phyloP scores from a whole-genome alignment of 805 yeast species.

The Wickerhamiella parazyma region DNA sequence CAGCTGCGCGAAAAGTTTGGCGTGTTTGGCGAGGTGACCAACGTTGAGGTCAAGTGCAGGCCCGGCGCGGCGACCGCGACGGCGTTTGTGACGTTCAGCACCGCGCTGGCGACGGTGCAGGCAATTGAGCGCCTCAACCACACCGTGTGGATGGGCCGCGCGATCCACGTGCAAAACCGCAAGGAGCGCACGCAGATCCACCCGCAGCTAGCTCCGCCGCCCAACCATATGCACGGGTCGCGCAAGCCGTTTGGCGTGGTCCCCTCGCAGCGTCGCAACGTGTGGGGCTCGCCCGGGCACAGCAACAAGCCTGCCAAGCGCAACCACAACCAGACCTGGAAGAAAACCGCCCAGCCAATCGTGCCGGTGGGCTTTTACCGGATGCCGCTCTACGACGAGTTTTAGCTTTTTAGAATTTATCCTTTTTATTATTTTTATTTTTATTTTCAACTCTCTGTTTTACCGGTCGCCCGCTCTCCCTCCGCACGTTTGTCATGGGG shows the following conservation, averaged over 20 bases:
- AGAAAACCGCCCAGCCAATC: no score
- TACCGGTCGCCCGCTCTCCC: no score
- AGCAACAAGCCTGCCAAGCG: no score
- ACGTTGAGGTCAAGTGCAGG: slow-evolving; percentile 42
- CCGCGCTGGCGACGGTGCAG: slow-evolving; percentile 64
- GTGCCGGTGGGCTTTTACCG: no score
- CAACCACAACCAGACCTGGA: not conserved
- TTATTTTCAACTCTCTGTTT: no score
- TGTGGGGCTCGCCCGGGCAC: no score
- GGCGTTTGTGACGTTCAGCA: slow-evolving; percentile 57
- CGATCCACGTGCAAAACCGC: slow-evolving; percentile 76
- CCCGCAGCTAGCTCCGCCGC: slow-evolving; percentile 8
- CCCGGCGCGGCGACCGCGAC: slow-evolving; percentile 28
- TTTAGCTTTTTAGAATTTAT: no score
- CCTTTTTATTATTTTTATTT: no score
- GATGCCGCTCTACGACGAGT: no score
- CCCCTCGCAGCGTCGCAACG: no score
- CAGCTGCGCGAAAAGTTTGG: slow-evolving; percentile 46
- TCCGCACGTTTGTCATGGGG: slow-evolving; percentile 3
- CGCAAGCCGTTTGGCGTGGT: not conserved
- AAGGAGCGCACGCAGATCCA: slow-evolving; percentile 31
- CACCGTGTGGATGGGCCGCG: slow-evolving; percentile 53
- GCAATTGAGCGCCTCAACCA: slow-evolving; percentile 68
- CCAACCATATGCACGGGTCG: slow-evolving; percentile 24
- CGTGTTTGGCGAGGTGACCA: slow-evolving; percentile 51